These are phyloP conservation scores for Moniliella sp. DNA, from an alignment of 1,284 basidiomycete genomes.

Conservation along the genomic window DNA sequence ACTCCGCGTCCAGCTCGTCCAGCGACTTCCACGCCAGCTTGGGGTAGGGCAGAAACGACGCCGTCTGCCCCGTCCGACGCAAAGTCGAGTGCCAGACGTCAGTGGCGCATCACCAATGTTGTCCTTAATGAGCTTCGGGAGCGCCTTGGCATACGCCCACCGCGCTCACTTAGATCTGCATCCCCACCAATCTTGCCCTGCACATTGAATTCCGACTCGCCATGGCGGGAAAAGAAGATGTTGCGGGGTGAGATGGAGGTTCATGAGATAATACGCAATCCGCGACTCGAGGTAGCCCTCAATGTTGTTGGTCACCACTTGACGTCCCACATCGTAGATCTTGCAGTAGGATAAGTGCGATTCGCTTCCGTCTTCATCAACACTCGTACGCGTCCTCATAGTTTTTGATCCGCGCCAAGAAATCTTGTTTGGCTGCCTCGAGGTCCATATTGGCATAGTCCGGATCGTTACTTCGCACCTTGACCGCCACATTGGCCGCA, in stretches of 20 bases:
- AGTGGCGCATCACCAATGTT: slow-evolving; percentile 71
- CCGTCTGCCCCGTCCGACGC: slow-evolving; percentile 76
- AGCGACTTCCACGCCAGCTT: slow-evolving; percentile 96
- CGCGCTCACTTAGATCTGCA: slow-evolving; percentile 59
- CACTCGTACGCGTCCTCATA: slow-evolving; percentile 88
- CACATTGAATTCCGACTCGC: slow-evolving; percentile 90
- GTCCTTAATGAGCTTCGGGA: slow-evolving; percentile 68
- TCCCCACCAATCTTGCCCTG: slow-evolving; percentile 94
- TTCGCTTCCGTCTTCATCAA: slow-evolving; percentile 45
- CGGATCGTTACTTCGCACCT: slow-evolving; percentile 84
- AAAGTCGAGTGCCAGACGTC: slow-evolving; percentile 97
- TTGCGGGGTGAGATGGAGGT: slow-evolving; percentile 85
- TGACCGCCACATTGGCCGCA: slow-evolving; percentile 80
- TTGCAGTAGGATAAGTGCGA: slow-evolving; percentile 40
- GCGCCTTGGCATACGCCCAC: slow-evolving; percentile 57
- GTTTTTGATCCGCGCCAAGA: slow-evolving; percentile 66
- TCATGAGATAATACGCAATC: slow-evolving; percentile 92
- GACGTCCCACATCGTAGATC: slow-evolving; percentile 34
- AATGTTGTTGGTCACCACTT: slow-evolving; percentile 24
- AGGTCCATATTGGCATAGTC: slow-evolving; percentile 77
- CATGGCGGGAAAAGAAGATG: slow-evolving; percentile 92
- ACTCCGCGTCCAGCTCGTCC: slow-evolving; percentile 93
- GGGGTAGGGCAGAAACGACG: slow-evolving; percentile 55
- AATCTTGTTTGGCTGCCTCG: slow-evolving; percentile 69
- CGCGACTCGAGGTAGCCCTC: slow-evolving; percentile 76